Evolutionary conservation across 345 rosid species (phyloP).

Genomic region (Abelmoschus esculentus): DNA sequence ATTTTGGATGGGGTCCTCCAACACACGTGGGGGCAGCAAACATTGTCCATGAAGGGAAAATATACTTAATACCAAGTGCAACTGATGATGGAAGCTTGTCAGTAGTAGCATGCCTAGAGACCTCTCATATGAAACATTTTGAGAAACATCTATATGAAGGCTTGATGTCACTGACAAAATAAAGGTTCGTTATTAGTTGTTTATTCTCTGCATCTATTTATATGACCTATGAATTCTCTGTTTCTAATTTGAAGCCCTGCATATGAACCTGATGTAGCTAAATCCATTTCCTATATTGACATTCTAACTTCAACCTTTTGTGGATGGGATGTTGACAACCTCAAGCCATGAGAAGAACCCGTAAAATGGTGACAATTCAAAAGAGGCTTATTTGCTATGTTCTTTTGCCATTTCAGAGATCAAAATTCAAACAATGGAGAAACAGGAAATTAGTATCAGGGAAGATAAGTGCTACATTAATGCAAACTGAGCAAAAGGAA

Average conservation of each 20-base stretch:
- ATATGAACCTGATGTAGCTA: background rate
- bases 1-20: constrained; percentile 54
- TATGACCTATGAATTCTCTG: background rate
- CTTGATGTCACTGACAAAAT: background rate
- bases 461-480: background rate
- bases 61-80: constrained; percentile 34
- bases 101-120: constrained; percentile 18
- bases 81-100: constrained; percentile 29
- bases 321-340: background rate
- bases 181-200: background rate
- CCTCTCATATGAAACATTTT: constrained; percentile 11
- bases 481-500: background rate
- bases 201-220: background rate
- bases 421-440: too few species aligned
- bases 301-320: background rate
- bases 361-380: background rate
- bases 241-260: background rate
- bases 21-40: constrained; percentile 43
- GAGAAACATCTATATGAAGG: constrained; percentile 11
- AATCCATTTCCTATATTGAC: background rate
- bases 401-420: too few species aligned
- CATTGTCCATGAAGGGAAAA: constrained; percentile 30
- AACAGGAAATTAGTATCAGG: too few species aligned
- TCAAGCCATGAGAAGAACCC: background rate
- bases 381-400: background rate